Conservation (phyloP, 2,329 filamentous ascomycete species). For the Botryosphaeria agaves region DNA sequence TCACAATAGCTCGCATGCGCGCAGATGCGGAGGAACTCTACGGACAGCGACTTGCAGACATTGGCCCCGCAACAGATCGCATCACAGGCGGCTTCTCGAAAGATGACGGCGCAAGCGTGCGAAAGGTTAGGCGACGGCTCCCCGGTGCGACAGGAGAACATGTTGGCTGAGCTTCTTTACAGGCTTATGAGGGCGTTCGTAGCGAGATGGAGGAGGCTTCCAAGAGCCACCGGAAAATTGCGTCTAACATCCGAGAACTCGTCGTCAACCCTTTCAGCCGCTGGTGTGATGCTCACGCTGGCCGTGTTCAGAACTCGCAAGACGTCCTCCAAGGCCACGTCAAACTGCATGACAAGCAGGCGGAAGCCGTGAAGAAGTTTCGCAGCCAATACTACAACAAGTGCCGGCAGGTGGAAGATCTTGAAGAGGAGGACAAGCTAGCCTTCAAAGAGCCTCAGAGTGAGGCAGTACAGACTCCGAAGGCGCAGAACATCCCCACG, state of each 20-base stretch:
- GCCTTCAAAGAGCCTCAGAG: constrained; percentile 75
- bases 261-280: constrained; percentile 87
- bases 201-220: constrained; percentile 83
- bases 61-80: constrained; percentile 66
- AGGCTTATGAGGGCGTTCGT: constrained; percentile 91
- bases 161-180: constrained; percentile 3
- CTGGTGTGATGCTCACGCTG: constrained; percentile 92
- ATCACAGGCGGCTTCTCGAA: constrained; percentile 67
- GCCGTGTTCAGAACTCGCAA: constrained; percentile 80
- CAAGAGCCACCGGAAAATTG: constrained; percentile 86
- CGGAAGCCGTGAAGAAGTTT: constrained; percentile 78
- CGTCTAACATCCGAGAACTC: constrained; percentile 86
- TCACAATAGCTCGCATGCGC: constrained; percentile 82
- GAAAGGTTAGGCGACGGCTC: constrained; percentile 62
- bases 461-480: constrained; percentile 29
- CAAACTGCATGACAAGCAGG: constrained; percentile 84
- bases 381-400: constrained; percentile 98
- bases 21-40: constrained; percentile 91
- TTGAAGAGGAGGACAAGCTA: constrained; percentile 97
- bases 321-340: constrained; percentile 83
- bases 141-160: no score
- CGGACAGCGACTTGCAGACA: constrained; percentile 62
- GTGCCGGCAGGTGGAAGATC: constrained; percentile 83
- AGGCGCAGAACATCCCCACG: constrained; percentile 43
- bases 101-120: constrained; percentile 89